phyloP scores from a whole-genome alignment of 192 early-diverging fungal genomes.

The Rhizoclosmatium sp. region DNA sequence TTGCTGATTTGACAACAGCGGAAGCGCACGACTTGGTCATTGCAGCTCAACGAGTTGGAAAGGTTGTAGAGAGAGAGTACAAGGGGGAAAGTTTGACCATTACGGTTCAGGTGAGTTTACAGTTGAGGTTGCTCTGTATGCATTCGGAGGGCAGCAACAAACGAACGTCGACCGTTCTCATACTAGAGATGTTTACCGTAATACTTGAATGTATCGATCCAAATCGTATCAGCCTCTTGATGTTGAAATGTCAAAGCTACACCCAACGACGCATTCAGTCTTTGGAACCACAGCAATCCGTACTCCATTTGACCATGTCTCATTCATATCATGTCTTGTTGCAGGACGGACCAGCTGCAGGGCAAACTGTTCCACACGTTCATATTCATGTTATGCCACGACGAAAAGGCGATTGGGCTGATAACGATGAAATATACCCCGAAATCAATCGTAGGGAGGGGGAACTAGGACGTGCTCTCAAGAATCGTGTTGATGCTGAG shows the following conservation, averaged over 20 bases:
- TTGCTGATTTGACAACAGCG: slow-evolving; percentile 77
- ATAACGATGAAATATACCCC: slow-evolving; percentile 90
- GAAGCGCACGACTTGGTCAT: slow-evolving; percentile 85
- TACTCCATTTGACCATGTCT: not conserved
- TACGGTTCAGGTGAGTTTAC: slow-evolving; percentile 70
- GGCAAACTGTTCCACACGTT: slow-evolving; percentile 87
- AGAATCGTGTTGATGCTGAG: slow-evolving; percentile 61
- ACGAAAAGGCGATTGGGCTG: slow-evolving; percentile 74
- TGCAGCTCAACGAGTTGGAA: slow-evolving; percentile 80
- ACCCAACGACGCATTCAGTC: no score
- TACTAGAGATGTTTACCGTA: no score
- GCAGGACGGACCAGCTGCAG: slow-evolving; percentile 77
- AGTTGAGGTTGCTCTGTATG: not conserved
- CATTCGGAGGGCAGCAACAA: no score
- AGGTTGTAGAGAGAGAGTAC: slow-evolving; percentile 77
- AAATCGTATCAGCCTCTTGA: no score
- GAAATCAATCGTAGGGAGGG: slow-evolving; percentile 70
- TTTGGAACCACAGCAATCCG: no score
- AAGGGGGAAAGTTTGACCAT: slow-evolving; percentile 77
- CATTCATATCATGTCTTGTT: not conserved
- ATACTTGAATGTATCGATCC: no score
- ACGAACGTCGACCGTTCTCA: no score
- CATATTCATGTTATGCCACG: slow-evolving; percentile 94
- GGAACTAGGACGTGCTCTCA: slow-evolving; percentile 44
- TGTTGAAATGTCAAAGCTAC: no score